Percentiles rank a stretch among this genome's conserved stretches.
Conservation (phyloP, 2,329 filamentous ascomycete genomes). For the Scytalidium lignicola region DNA sequence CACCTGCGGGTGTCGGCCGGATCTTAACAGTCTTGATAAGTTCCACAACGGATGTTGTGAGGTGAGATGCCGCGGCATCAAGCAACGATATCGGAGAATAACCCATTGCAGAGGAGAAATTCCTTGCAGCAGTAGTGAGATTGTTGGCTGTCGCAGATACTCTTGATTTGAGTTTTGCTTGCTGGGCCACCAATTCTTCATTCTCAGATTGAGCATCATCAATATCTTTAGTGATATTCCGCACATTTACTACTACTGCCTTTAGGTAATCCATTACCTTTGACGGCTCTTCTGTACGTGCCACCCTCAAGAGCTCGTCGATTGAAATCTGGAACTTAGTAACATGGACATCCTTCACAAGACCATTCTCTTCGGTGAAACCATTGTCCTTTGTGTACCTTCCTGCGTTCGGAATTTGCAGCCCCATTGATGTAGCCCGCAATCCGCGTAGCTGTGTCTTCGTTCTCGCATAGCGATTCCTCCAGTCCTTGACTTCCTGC, state of each 20-base stretch:
- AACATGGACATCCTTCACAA: constrained; percentile 87
- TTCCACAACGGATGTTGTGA: constrained; percentile 81
- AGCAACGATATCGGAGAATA: constrained; percentile 89
- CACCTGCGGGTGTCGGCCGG: constrained; percentile 65
- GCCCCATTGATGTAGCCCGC: constrained; percentile 72
- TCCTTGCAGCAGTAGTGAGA: constrained; percentile 90
- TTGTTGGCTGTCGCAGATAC: constrained; percentile 95
- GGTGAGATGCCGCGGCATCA: constrained; percentile 87
- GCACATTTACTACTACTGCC: constrained; percentile 73
- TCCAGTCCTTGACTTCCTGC: constrained; percentile 83
- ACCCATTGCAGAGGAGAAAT: constrained; percentile 76
- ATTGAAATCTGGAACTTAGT: constrained; percentile 94
- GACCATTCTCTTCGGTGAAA: constrained; percentile 65
- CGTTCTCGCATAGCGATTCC: constrained; percentile 77
- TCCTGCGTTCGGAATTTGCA: constrained; percentile 65
- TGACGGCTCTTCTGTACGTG: constrained; percentile 67
- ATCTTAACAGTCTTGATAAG: constrained; percentile 82
- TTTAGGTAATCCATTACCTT: constrained; percentile 84
- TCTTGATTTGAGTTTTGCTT: constrained; percentile 68
- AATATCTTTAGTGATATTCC: constrained; percentile 79
- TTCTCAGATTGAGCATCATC: constrained; percentile 51
- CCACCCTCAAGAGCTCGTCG: constrained; percentile 78
- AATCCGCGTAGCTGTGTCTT: constrained; percentile 83
- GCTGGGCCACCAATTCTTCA: constrained; percentile 47
- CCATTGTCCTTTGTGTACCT: constrained; percentile 60